Percentiles rank a stretch among this genome's conserved stretches.
phyloP scores from a whole-genome alignment of 768 basidiomycete genomes.

The Mycena capillaripes region DNA sequence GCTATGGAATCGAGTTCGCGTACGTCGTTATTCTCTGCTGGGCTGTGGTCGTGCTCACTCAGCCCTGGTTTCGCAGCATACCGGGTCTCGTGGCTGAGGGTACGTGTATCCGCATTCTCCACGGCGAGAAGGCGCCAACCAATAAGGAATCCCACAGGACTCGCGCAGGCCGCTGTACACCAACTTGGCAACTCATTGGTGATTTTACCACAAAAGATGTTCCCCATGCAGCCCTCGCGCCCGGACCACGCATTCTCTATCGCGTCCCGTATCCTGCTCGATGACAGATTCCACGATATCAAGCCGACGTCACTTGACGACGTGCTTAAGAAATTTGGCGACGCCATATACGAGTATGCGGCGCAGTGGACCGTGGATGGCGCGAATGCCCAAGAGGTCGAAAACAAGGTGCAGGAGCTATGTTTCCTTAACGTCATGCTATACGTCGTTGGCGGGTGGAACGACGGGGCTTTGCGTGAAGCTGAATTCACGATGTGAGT shows the following conservation, averaged over 20 bases:
- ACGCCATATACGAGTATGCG: conserved; percentile 57
- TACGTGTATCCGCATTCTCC: neutral
- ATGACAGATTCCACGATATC: conserved; percentile 53
- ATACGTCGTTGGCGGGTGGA: conserved; percentile 70
- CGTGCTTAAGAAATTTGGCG: conserved; percentile 52
- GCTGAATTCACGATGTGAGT: conserved; percentile 44
- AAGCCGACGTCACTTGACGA: conserved; percentile 45
- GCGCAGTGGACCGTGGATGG: conserved; percentile 59
- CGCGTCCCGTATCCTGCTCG: conserved; percentile 67
- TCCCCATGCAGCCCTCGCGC: conserved; percentile 8
- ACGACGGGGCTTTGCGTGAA: conserved; percentile 55
- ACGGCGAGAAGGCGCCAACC: neutral
- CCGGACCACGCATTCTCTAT: conserved; percentile 58
- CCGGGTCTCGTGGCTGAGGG: conserved; percentile 7
- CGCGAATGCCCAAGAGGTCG: conserved; percentile 52
- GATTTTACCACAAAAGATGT: conserved; percentile 16
- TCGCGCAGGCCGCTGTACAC: conserved; percentile 5
- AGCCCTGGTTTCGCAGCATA: neutral
- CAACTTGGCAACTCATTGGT: neutral
- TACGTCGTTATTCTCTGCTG: conserved; percentile 19
- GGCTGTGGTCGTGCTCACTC: neutral
- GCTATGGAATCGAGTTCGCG: conserved; percentile 73
- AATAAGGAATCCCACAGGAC: neutral
- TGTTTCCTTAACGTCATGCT: conserved; percentile 67
- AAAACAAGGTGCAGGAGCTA: conserved; percentile 75